Percentiles rank a stretch among this genome's conserved stretches.
phyloP scores from a whole-genome alignment of 2,329 filamentous ascomycete genomes.

The Chrysoporthe deuterocubensis region DNA sequence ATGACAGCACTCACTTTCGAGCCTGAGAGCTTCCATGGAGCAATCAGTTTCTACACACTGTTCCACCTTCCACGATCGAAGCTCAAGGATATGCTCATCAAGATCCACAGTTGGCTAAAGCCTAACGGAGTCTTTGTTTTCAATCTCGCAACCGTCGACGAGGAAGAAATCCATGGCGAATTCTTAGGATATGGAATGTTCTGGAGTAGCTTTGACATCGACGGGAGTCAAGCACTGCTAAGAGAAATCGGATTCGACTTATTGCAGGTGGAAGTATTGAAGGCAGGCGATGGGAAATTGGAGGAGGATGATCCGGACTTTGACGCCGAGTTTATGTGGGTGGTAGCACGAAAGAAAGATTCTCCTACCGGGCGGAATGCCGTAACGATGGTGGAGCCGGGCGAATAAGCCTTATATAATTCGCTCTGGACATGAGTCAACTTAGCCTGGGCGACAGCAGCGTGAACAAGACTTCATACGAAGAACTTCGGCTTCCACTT shows the following conservation, averaged over 20 bases:
- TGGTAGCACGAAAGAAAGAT: not conserved
- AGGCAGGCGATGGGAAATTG: slow-evolving; percentile 2
- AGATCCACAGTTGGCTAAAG: not conserved
- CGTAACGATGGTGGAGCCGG: too few species aligned
- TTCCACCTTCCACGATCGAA: slow-evolving; percentile 5
- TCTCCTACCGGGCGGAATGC: not conserved
- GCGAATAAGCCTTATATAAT: too few species aligned
- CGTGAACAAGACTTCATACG: too few species aligned
- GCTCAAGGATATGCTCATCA: not conserved
- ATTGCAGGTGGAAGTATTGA: not conserved
- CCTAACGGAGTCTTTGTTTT: not conserved
- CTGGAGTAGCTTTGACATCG: slow-evolving; percentile 2
- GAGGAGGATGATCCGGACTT: slow-evolving; percentile 3
- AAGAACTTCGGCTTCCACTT: too few species aligned
- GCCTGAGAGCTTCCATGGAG: slow-evolving; percentile 4
- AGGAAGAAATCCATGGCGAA: slow-evolving; percentile 5
- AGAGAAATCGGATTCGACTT: slow-evolving; percentile 4
- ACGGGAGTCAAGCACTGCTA: slow-evolving; percentile 1
- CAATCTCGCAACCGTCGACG: not conserved
- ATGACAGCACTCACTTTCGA: slow-evolving; percentile 4
- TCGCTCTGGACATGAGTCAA: too few species aligned
- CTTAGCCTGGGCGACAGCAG: too few species aligned
- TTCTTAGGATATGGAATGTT: slow-evolving; percentile 8
- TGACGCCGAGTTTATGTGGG: slow-evolving; percentile 1
- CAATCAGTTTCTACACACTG: slow-evolving; percentile 3